Evolutionary conservation across 257 asterid genomes (phyloP), one percentile per base, ranked within the genome.

Genomic region (Solanum bulbocastanum): DNA sequence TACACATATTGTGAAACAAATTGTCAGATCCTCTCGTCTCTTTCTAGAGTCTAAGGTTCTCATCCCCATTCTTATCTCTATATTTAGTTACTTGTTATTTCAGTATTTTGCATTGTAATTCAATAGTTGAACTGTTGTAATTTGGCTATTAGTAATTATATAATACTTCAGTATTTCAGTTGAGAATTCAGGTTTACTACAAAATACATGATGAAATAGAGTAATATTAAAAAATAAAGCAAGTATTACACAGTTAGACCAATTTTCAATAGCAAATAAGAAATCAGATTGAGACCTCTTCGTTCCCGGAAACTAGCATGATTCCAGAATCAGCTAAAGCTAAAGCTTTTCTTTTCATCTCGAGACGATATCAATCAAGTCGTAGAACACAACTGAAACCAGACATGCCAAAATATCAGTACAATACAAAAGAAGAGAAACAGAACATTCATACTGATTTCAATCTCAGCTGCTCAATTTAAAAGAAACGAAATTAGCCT

Each of bases 121-220:
- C 62, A 52, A 52, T 52, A 52, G 62, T 52, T 52, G 62, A 52
- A 5, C 4, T 52, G 23, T 52, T 52, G 62, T 52, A 52, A 52
- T 52, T 52, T 52, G 62, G 10, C 0, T 52, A 16, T 52, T 52
- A 5, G 62, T 52, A 52, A 52, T 52, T 52, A 16, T 52, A 16
- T 52, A 52, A 16, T 16, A 52, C 62, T 52, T 52, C 16, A 52
- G 62, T 52, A 52, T 16, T 52, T 52, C 23, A 16, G 62, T 52
- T 6, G 62, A 52, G 23, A 52, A 52, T 52, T 16, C 62, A 52
- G 62, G 62, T 52, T 52, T 10, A 52, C 62, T 52, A 52, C 62
- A 52, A 91, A 81, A 90, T 72, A 46, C 73, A 86, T 30, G 49
- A 86, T 32, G 68, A 36, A 86, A 40, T 73, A 40, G 46, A 86